Evolutionary conservation across 1,284 basidiomycete genomes (phyloP).

Genomic region (Exobasidium rhododendri): DNA sequence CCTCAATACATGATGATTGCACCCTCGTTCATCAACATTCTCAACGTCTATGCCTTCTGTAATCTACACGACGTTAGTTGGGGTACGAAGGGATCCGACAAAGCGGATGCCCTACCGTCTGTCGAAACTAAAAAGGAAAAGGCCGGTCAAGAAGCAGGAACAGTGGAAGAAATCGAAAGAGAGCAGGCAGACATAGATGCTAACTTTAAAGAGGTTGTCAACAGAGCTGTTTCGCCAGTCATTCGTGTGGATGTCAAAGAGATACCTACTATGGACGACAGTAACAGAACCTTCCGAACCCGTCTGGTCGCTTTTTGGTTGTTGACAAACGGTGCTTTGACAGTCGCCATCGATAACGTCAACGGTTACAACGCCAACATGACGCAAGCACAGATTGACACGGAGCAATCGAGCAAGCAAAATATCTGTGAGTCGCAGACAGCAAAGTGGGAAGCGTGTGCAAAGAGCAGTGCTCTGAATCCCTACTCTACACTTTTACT

Average conservation of each 20-base stretch:
- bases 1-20: slow-evolving; percentile 80
- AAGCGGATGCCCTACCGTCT: slow-evolving; percentile 87
- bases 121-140: slow-evolving; percentile 68
- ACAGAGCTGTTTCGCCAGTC: slow-evolving; percentile 80
- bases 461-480: too few relatives aligned
- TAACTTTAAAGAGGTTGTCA: slow-evolving; percentile 90
- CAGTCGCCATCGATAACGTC: slow-evolving; percentile 77
- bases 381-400: slow-evolving; percentile 58
- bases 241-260: slow-evolving; percentile 68
- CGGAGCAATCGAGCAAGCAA: slow-evolving; percentile 51
- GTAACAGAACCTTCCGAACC: slow-evolving; percentile 55
- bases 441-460: too few relatives aligned
- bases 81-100: slow-evolving; percentile 93
- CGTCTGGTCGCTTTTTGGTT: slow-evolving; percentile 54
- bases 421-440: slow-evolving; percentile 53
- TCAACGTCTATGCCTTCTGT: slow-evolving; percentile 95
- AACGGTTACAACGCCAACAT: slow-evolving; percentile 66
- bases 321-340: slow-evolving; percentile 59
- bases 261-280: slow-evolving; percentile 69
- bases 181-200: slow-evolving; percentile 81
- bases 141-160: slow-evolving; percentile 66
- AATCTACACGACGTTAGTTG: slow-evolving; percentile 48
- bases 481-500: neutral
- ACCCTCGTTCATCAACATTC: slow-evolving; percentile 85
- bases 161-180: slow-evolving; percentile 62